Base-by-base conservation (phyloP, 1,284 basidiomycete species). In the Cutaneotrichosporon arboriforme region DNA sequence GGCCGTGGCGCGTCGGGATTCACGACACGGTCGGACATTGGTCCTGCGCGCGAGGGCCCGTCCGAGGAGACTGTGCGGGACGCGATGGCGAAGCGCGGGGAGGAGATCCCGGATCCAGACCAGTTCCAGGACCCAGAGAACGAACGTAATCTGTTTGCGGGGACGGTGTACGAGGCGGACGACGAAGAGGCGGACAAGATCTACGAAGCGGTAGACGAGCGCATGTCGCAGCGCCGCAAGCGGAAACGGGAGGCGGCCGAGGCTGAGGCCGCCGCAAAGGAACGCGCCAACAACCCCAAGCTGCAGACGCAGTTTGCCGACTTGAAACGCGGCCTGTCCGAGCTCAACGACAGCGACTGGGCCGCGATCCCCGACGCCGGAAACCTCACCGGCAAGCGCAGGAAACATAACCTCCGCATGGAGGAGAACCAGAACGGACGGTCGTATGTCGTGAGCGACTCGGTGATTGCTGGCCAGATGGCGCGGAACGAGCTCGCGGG, bases 11-110 rank as follows among this genome's bases (percentile, higher is more conserved):
- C 94, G 47, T 96, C 92, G 48, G 96, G 94, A 55, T 98, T 98
- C 77, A 98, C 94, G 0, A 98, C 93, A 8, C 87, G 94, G 49
- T 96, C 92, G 44, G 94, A 98, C 83, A 98, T 99, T 61, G 94
- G 94, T 72, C 96, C 94, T 44, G 94, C 94, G 4, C 82, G 96
- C 72, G 92, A 96, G 71, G 90, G 90, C 0, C 90, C 91, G 0
- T 88, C 87, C 14, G 90, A 90, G 23, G 90, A 93, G 74, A 83
- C 84, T 1, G 79, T 93, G 43, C 89, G 89, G 26, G 90, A 88
- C 65, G 88, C 87, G 0, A 86, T 89, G 72, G 85, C 85, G 4
- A 81, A 80, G 60, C 82, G 90, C 49, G 89, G 90, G 18, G 90
- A 94, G 76, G 90, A 92, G 62, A 88, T 93, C 42, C 79, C 87